phyloP scores from a whole-genome alignment of 148 eudicot species.

The Rhododendron kiyosumense region DNA sequence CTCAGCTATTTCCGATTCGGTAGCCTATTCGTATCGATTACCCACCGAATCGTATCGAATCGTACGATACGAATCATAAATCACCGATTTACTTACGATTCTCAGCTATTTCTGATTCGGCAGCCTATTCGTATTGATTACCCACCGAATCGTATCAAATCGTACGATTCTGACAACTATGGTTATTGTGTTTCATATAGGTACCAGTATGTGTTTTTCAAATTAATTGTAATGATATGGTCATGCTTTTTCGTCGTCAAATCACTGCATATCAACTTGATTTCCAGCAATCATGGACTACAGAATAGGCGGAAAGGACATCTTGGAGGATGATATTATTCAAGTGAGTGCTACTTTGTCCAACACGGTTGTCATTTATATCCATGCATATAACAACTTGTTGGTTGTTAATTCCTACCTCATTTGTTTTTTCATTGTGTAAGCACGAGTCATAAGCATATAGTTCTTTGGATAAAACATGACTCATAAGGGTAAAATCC shows the following conservation, averaged over 20 bases:
- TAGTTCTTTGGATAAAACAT: background rate
- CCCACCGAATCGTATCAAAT: no score
- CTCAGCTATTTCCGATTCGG: no score
- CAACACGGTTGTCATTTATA: constrained; percentile 5
- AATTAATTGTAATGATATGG: constrained; percentile 33
- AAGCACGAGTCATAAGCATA: background rate
- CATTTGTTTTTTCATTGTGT: background rate
- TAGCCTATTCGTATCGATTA: no score
- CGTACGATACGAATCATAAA: no score
- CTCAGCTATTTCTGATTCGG: no score
- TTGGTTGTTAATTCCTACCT: background rate
- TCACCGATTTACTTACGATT: no score
- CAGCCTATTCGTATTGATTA: no score
- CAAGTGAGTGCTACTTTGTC: constrained; percentile 55
- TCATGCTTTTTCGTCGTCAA: constrained; percentile 34
- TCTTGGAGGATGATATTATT: constrained; percentile 72
- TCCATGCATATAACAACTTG: background rate
- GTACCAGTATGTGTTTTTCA: constrained; percentile 31
- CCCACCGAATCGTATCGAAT: no score
- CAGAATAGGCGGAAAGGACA: constrained; percentile 77
- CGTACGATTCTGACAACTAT: no score
- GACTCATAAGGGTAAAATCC: background rate
- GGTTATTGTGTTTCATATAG: constrained; percentile 27
- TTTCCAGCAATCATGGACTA: constrained; percentile 92
- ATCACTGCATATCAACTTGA: constrained; percentile 53